phyloP scores from a whole-genome alignment of 148 eudicot species.

The Amaranthus palmeri region DNA sequence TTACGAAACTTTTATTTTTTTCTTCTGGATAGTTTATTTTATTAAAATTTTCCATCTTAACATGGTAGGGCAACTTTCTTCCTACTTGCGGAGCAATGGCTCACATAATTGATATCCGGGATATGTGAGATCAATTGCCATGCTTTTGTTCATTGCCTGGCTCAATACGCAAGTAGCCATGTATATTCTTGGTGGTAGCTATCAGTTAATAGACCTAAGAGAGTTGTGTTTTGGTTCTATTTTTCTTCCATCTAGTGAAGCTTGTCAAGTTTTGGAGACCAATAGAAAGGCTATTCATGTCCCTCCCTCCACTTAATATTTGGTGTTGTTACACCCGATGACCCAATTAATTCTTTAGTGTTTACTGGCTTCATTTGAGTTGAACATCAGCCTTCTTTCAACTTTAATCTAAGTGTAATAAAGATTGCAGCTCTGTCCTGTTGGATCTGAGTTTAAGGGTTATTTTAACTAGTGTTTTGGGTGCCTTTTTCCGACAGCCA shows the following conservation, averaged over 20 bases:
- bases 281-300: neutral
- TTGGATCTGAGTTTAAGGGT: too few species aligned
- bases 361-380: too few species aligned
- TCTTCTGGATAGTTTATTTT: neutral
- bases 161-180: neutral
- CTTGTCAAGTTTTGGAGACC: neutral
- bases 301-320: too few species aligned
- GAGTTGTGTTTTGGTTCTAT: neutral
- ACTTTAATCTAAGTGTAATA: too few species aligned
- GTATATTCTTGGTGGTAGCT: neutral
- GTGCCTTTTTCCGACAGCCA: slow-evolving; percentile 33
- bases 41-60: neutral
- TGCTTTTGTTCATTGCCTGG: neutral
- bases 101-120: neutral
- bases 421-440: neutral
- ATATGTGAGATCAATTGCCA: neutral
- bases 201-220: neutral
- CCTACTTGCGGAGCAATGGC: neutral
- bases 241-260: neutral
- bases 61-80: neutral
- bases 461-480: neutral
- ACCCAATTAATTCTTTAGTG: too few species aligned
- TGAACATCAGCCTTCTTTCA: too few species aligned
- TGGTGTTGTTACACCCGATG: too few species aligned
- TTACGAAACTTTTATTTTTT: neutral